A percentile compares a stretch with the other conserved stretches of the same genome.
These are phyloP conservation scores for Teunomyces gatunensis DNA, from an alignment of 805 yeast species.

Conservation along the genomic window DNA sequence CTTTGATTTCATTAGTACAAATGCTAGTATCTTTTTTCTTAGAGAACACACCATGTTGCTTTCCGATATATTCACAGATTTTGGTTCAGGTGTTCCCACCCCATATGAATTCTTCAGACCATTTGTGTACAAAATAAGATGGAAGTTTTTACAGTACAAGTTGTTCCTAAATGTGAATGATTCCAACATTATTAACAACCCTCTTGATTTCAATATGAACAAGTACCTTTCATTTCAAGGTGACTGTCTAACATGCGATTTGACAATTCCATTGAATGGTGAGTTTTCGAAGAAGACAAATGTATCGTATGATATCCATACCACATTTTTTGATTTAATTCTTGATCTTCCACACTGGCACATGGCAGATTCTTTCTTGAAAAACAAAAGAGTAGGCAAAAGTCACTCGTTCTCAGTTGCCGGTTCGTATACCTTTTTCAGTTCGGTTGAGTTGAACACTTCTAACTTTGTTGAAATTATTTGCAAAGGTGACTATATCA, in stretches of 20 bases:
- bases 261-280: slow-evolving; percentile 58
- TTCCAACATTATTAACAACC: slow-evolving; percentile 83
- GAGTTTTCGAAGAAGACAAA: slow-evolving; percentile 51
- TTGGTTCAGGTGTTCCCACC: slow-evolving; percentile 65
- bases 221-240: slow-evolving; percentile 75
- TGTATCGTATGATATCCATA: slow-evolving; percentile 47
- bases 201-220: slow-evolving; percentile 80
- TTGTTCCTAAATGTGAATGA: slow-evolving; percentile 81
- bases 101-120: slow-evolving; percentile 81
- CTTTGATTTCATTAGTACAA: slow-evolving; percentile 50
- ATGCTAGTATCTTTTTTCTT: slow-evolving; percentile 60
- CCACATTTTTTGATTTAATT: slow-evolving; percentile 60
- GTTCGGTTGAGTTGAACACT: slow-evolving; percentile 58
- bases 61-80: slow-evolving; percentile 73
- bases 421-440: slow-evolving; percentile 66
- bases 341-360: slow-evolving; percentile 91
- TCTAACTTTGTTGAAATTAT: slow-evolving; percentile 68
- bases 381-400: slow-evolving; percentile 59
- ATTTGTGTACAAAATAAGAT: slow-evolving; percentile 54
- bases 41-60: slow-evolving; percentile 79
- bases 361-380: slow-evolving; percentile 70
- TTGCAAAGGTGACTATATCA: slow-evolving; percentile 63
- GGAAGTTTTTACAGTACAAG: slow-evolving; percentile 57
- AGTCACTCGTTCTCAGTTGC: slow-evolving; percentile 57
- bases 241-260: slow-evolving; percentile 43